phyloP scores from a whole-genome alignment of 345 rosid species.

The Aquilaria yunnanensis region DNA sequence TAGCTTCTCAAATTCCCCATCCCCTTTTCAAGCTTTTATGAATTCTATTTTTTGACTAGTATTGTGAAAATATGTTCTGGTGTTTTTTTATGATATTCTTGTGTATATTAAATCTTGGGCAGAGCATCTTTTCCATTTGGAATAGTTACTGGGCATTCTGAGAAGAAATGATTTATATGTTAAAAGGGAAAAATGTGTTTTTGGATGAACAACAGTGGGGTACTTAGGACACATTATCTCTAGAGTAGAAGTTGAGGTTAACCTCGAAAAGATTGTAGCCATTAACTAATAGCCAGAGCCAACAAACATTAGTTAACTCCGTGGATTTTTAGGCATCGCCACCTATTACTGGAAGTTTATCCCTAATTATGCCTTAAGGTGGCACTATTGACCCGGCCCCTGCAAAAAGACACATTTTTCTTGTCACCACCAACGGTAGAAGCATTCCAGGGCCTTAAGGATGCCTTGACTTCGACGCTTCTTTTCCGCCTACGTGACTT shows the following conservation, averaged over 20 bases:
- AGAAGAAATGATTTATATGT: background rate
- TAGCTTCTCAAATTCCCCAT: background rate
- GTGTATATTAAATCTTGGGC: background rate
- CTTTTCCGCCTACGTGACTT: background rate
- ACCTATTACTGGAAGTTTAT: background rate
- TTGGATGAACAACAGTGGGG: background rate
- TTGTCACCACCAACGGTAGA: background rate
- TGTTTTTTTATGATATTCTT: background rate
- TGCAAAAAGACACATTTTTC: background rate
- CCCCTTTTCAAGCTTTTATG: background rate
- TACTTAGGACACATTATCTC: background rate
- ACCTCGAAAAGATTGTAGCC: background rate
- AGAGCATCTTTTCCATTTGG: background rate
- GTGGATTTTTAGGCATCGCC: background rate
- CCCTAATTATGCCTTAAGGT: background rate
- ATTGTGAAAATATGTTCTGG: background rate
- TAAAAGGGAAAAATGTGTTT: background rate
- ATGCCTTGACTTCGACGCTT: background rate
- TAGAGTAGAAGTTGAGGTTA: background rate
- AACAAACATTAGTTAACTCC: background rate
- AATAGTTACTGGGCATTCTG: background rate
- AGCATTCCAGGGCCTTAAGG: background rate
- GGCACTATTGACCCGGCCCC: background rate
- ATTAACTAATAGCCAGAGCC: background rate
- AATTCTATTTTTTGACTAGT: background rate